phyloP scores from a whole-genome alignment of 1,284 basidiomycete species.

The Ustilago esculenta region DNA sequence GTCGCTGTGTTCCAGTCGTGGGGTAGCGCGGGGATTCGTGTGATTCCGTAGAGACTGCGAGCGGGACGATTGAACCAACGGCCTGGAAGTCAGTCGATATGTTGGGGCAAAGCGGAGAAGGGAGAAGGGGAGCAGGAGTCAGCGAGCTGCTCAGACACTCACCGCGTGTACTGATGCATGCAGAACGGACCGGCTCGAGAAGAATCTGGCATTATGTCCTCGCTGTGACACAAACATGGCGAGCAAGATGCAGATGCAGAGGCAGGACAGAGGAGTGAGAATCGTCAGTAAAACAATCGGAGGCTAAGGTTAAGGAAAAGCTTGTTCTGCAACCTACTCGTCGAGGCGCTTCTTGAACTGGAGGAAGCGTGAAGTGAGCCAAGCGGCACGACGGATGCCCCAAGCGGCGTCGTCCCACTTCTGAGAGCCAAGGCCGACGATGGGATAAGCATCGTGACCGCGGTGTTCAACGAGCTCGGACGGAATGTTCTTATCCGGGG shows the following conservation, averaged over 20 bases:
- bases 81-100: slow-evolving; percentile 35
- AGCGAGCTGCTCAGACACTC: slow-evolving; percentile 57
- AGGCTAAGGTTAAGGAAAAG: too few species aligned
- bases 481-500: slow-evolving; percentile 70
- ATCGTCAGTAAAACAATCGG: slow-evolving; percentile 3
- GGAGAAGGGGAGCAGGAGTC: slow-evolving; percentile 11
- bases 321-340: slow-evolving; percentile 67
- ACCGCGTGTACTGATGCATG: slow-evolving; percentile 73
- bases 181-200: slow-evolving; percentile 72
- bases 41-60: slow-evolving; percentile 70
- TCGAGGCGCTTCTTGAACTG: slow-evolving; percentile 80
- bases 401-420: slow-evolving; percentile 71
- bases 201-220: slow-evolving; percentile 72
- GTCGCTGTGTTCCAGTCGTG: slow-evolving; percentile 68
- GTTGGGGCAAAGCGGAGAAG: slow-evolving; percentile 18
- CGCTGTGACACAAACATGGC: slow-evolving; percentile 55
- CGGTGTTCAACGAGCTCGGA: slow-evolving; percentile 43
- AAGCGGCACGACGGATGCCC: slow-evolving; percentile 87
- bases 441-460: slow-evolving; percentile 61
- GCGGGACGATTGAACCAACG: slow-evolving; percentile 72
- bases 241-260: not conserved
- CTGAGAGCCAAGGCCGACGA: slow-evolving; percentile 37
- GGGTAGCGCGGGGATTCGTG: slow-evolving; percentile 67
- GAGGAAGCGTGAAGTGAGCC: slow-evolving; percentile 80
- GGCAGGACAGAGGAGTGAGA: not conserved